Percentiles rank a stretch among this genome's conserved stretches.
Conservation (phyloP, 106 monocot genomes). For the Agapanthus africanus region DNA sequence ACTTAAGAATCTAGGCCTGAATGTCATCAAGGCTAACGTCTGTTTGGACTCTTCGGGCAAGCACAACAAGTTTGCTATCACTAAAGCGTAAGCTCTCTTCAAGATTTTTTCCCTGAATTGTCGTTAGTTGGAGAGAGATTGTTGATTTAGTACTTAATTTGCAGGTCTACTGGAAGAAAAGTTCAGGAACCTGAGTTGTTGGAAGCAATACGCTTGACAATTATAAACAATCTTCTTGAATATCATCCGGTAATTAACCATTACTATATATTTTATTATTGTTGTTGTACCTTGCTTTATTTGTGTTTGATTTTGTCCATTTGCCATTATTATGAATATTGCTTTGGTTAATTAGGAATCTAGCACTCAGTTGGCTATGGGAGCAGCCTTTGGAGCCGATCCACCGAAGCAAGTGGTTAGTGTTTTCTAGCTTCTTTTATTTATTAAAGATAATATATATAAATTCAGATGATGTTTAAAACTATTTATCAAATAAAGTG, state of each 20-base stretch:
- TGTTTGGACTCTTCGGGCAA: slow-evolving; percentile 89
- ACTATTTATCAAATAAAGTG: neutral
- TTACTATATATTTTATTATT: neutral
- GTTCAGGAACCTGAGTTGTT: slow-evolving; percentile 83
- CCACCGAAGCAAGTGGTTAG: slow-evolving; percentile 45
- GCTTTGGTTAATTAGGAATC: slow-evolving; percentile 57
- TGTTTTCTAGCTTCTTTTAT: neutral
- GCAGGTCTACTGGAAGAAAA: slow-evolving; percentile 85
- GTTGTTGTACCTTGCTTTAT: neutral
- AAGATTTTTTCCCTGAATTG: neutral
- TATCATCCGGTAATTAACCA: slow-evolving; percentile 77
- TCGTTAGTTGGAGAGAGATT: neutral
- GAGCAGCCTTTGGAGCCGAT: slow-evolving; percentile 77
- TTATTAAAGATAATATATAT: neutral
- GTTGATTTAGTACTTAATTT: slow-evolving; percentile 11
- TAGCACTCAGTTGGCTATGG: slow-evolving; percentile 84
- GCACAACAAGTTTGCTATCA: slow-evolving; percentile 89
- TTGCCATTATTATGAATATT: neutral
- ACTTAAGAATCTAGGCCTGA: slow-evolving; percentile 78
- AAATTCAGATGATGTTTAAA: neutral
- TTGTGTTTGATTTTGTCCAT: neutral
- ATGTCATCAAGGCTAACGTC: slow-evolving; percentile 92
- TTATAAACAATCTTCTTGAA: slow-evolving; percentile 80
- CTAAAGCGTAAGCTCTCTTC: slow-evolving; percentile 55
- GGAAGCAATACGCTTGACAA: slow-evolving; percentile 91